A percentile compares a stretch with the other conserved stretches of the same genome.
Conservation (phyloP, 2,329 filamentous ascomycete genomes). For the Phialemoniopsis sp. region DNA sequence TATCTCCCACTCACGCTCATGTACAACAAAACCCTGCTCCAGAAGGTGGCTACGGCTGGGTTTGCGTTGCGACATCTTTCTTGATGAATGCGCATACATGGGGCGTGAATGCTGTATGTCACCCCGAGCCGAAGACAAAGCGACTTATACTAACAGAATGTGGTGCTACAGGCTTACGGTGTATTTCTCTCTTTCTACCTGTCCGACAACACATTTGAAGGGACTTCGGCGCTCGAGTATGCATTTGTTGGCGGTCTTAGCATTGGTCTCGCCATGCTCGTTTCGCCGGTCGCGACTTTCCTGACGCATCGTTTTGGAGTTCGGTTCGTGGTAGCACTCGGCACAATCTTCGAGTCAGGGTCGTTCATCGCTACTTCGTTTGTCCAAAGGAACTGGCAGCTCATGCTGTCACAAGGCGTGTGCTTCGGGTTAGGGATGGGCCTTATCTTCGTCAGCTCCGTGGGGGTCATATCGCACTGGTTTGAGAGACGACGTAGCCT, state of each 20-base stretch:
- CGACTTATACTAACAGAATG: slow-evolving; percentile 8
- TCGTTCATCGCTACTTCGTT: slow-evolving; percentile 51
- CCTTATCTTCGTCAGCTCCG: slow-evolving; percentile 44
- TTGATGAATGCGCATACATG: slow-evolving; percentile 31
- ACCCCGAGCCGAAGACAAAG: too few species aligned
- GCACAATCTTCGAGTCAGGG: slow-evolving; percentile 44
- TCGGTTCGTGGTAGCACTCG: slow-evolving; percentile 39
- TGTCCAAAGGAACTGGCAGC: slow-evolving; percentile 50
- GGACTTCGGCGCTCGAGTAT: slow-evolving; percentile 48
- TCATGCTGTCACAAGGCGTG: slow-evolving; percentile 56
- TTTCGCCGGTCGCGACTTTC: slow-evolving; percentile 32
- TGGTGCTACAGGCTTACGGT: slow-evolving; percentile 31
- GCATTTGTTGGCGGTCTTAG: slow-evolving; percentile 57
- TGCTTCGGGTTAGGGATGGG: slow-evolving; percentile 60
- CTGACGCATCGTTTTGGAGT: slow-evolving; percentile 22
- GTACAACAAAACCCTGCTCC: too few species aligned
- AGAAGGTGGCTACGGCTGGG: slow-evolving; percentile 56
- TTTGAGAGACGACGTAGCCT: slow-evolving; percentile 51
- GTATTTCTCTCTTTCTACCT: slow-evolving; percentile 57
- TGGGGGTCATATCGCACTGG: slow-evolving; percentile 57
- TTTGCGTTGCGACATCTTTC: slow-evolving; percentile 29
- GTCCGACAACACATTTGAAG: slow-evolving; percentile 41
- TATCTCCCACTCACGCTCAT: too few species aligned
- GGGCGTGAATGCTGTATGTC: slow-evolving; percentile 30
- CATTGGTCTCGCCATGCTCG: slow-evolving; percentile 35